Evolutionary conservation across 805 yeast genomes (phyloP), one percentile per base, ranked within the genome.

Genomic region (Candida multigemmis): DNA sequence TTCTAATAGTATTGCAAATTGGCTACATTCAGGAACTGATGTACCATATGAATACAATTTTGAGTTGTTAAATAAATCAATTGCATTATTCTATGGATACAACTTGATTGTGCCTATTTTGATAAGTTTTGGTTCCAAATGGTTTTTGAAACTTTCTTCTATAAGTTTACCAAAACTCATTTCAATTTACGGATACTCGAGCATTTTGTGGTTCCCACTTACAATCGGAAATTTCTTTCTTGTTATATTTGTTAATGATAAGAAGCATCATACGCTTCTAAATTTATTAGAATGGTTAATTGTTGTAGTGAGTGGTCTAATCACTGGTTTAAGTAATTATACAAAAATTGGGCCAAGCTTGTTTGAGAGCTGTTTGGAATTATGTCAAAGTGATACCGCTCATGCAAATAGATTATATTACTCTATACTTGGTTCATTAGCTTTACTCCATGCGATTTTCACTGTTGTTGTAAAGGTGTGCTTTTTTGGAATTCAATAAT

Each of bases 131-230:
- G 32, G 60, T 3, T 54, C 78, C 7, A 58, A 68, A 26, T 81
- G 70, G 46, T 46, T 60, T 32, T 60, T 72, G 42, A 74, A 77
- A 38, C 60, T 80, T 24, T 50, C 58, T 6, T 50, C 54, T 19
- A 49, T 75, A 12, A 65, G 76, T 6, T 55, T 79, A 35, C 63
- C 76, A 4, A 77, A 72, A 39, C 44, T 82, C 26, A 56, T 87
- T 2, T 74, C 89, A 4, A 66, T 85, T 18, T 87, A 81, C 53
- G 94, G 96, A 2, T 87, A 89, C 54, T 70, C 94, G 12, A 81
- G 80, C 42, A 55, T 79, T 4, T 68, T 76, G 32, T 87, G 96
- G 96, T 57, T 81, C n/a, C 93, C 94, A 1, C 77, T 84, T 13
- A 77, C 87, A 0, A 46, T 77, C 1, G 44, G 77, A 16, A 68